Percentiles rank a stretch among this genome's conserved stretches.
Evolutionary conservation across 352 stramenopile species (phyloP).

Genomic region (Pseudoperonospora humuli): DNA sequence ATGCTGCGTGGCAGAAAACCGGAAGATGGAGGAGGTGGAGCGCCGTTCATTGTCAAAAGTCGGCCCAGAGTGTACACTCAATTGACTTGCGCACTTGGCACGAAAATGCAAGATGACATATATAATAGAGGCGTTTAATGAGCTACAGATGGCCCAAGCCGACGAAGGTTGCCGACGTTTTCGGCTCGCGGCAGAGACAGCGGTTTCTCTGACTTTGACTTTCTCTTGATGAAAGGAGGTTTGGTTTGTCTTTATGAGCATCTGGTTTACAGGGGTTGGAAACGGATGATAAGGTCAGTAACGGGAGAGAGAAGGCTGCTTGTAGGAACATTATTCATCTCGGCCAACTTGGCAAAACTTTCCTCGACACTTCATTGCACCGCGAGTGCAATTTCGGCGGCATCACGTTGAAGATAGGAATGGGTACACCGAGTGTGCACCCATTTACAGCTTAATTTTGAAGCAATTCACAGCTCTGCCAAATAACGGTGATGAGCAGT

Average conservation of each 20-base stretch:
- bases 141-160: too few species aligned
- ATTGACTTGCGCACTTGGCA: constrained; percentile 10
- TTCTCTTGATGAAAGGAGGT: constrained; percentile 4
- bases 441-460: background rate
- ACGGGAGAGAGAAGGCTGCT: constrained; percentile 12
- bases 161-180: constrained; percentile 2
- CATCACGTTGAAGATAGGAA: too few species aligned
- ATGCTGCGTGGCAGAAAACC: constrained; percentile 16
- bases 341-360: background rate
- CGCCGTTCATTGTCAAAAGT: constrained; percentile 11
- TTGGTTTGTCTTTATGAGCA: background rate
- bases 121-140: too few species aligned
- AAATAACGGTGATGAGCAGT: too few species aligned
- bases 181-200: constrained; percentile 14
- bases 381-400: too few species aligned
- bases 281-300: constrained; percentile 1
- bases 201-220: too few species aligned
- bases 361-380: background rate
- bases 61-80: background rate
- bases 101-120: constrained; percentile 27
- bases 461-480: too few species aligned
- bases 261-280: too few species aligned
- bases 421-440: too few species aligned
- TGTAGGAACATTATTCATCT: too few species aligned
- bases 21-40: constrained; percentile 19